These are phyloP conservation scores for Gossypioides kirkii DNA, from an alignment of 345 rosid species.

Conservation along the genomic window DNA sequence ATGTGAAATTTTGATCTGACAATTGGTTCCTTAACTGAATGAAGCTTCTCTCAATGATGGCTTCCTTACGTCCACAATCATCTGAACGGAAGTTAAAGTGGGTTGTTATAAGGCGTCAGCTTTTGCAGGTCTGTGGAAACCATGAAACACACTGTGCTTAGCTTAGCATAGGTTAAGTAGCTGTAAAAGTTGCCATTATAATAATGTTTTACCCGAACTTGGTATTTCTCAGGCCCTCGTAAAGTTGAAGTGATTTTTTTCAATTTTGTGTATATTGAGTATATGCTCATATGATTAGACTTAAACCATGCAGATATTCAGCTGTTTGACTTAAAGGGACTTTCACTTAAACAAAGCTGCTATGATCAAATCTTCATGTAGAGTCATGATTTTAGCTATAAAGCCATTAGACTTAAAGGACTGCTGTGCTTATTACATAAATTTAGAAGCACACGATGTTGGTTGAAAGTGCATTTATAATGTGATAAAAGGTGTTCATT, in stretches of 20 bases:
- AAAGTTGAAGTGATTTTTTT: neutral
- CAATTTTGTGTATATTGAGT: neutral
- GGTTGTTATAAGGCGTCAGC: constrained; percentile 89
- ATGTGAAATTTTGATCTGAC: constrained; percentile 24
- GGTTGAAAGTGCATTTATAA: neutral
- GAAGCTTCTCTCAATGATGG: constrained; percentile 93
- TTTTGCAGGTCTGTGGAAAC: constrained; percentile 67
- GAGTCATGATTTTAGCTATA: neutral
- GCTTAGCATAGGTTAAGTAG: neutral
- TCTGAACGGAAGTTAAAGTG: constrained; percentile 83
- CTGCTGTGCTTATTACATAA: neutral
- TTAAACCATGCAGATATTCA: neutral
- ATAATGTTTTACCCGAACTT: neutral
- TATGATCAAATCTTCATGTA: neutral
- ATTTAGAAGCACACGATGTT: neutral
- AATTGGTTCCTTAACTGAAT: constrained; percentile 21
- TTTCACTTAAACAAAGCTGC: no score
- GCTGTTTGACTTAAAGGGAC: neutral
- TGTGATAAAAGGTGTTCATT: neutral
- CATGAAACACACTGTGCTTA: constrained; percentile 4
- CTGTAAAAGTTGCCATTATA: neutral
- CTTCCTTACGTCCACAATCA: constrained; percentile 84
- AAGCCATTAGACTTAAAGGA: neutral
- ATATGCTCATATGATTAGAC: neutral
- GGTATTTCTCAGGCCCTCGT: neutral